Conservation (phyloP, 176 grass and related monocot genomes). For the Aechmea fasciata region DNA sequence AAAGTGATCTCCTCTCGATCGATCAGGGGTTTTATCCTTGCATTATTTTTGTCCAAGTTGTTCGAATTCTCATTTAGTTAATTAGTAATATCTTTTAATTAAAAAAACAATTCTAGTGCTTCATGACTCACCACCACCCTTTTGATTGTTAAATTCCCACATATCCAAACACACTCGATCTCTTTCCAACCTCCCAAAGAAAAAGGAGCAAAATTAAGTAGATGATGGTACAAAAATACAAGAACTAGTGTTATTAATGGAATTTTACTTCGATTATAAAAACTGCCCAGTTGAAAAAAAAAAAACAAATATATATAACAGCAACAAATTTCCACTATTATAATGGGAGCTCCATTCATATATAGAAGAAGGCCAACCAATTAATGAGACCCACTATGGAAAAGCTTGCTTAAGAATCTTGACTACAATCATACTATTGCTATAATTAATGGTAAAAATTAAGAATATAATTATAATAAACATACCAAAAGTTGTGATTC, state of each 20-base stretch:
- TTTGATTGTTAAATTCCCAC: background rate
- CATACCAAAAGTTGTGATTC: too few relatives aligned
- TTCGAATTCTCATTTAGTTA: background rate
- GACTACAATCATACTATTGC: too few relatives aligned
- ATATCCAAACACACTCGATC: background rate
- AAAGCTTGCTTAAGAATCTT: too few relatives aligned
- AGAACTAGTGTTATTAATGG: background rate
- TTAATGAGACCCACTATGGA: too few relatives aligned
- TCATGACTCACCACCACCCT: background rate
- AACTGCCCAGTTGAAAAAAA: too few relatives aligned
- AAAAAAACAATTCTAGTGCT: conserved; percentile 16
- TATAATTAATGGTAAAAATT: too few relatives aligned
- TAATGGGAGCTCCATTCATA: too few relatives aligned
- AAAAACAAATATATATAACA: too few relatives aligned
- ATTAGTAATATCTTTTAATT: conserved; percentile 16
- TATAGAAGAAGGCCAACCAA: too few relatives aligned
- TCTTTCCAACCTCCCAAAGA: background rate
- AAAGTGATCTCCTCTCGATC: conserved; percentile 2
- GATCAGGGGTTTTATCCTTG: background rate
- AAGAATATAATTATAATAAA: too few relatives aligned
- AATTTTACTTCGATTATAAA: background rate
- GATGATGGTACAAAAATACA: background rate
- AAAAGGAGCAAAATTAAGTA: background rate
- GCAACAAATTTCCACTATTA: too few relatives aligned
- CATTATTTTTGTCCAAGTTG: background rate